phyloP scores from a whole-genome alignment of 2,329 filamentous ascomycete genomes.

The Lasiodiplodia theobromae region DNA sequence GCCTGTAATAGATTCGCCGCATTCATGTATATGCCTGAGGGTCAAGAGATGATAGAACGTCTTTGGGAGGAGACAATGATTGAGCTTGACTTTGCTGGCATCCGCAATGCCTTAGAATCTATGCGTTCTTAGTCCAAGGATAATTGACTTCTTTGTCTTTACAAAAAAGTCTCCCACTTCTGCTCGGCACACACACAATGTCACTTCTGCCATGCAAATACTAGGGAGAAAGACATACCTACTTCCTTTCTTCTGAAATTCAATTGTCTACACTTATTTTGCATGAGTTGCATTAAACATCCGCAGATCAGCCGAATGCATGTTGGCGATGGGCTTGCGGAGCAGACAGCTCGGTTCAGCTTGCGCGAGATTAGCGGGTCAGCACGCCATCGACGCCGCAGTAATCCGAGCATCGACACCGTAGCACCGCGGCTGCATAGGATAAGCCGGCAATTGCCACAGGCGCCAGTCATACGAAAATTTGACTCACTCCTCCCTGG shows the following conservation, averaged over 20 bases:
- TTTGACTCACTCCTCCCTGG: neutral
- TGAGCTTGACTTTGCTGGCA: neutral
- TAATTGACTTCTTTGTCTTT: too few relatives aligned
- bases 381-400: constrained; percentile 23
- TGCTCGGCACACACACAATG: too few relatives aligned
- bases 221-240: too few relatives aligned
- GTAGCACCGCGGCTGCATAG: neutral
- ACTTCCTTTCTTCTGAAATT: too few relatives aligned
- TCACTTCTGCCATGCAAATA: too few relatives aligned
- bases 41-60: neutral
- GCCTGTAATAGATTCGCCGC: neutral
- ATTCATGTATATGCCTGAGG: neutral
- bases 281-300: too few relatives aligned
- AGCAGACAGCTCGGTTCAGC: neutral
- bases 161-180: too few relatives aligned
- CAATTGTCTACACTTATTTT: too few relatives aligned
- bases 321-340: neutral
- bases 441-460: neutral
- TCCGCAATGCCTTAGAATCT: neutral
- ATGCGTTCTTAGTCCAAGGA: neutral
- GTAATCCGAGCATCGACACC: neutral
- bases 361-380: neutral
- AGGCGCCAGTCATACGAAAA: neutral
- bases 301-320: neutral
- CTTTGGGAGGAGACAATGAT: neutral